Evolutionary conservation across 2,329 filamentous ascomycete species (phyloP), one percentile per base, ranked within the genome.

Genomic region (Lanzia echinophila): DNA sequence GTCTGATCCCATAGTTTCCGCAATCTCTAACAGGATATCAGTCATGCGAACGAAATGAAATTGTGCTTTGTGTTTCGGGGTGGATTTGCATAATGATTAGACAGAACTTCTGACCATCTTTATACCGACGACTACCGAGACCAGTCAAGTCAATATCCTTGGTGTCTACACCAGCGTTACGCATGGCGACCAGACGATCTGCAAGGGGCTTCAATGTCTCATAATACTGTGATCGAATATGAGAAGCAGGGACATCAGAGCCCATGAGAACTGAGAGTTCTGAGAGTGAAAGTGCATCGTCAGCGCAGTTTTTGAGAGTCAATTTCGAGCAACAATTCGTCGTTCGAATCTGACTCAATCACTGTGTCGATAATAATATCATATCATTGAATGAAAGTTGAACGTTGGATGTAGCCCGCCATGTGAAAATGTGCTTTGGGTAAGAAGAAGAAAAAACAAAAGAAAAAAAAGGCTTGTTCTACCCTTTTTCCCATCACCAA

Each of bases 1-100:
- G 54, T 81, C 79, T 4, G 15, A 53, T 24, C 80, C 81, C 39
- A 36, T 50, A 5, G 22, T 50, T 24, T 10, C 31, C 13, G 39
- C 19, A 34, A 44, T 17, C 28, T 19, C 39, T 28, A 50, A 36
- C 11, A 8, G 36, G 28, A 36, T 17, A 28, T 36, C 28, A 50
- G 22, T 44, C 41, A 7, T 15, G 15, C 3, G 8, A 44, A 15
- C 13, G 24, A 13, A 12, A 44, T 5, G 22, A 22, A 22, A 15
- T 28, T 44, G 12, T 44, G 41, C 13, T 44, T 28, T 44, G 41
- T 44, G 41, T 11, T 44, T 15, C 22, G n/a, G 11, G 17, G 20
- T 11, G 17, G 19, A 15, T 13, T 22, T 44, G 41, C 15, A 28
- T 15, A 15, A 15, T 12, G 24, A 24, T 44, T 4, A 13, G 19